Conservation (phyloP, 2,329 filamentous ascomycete genomes). For the Penicillium verrucosum region DNA sequence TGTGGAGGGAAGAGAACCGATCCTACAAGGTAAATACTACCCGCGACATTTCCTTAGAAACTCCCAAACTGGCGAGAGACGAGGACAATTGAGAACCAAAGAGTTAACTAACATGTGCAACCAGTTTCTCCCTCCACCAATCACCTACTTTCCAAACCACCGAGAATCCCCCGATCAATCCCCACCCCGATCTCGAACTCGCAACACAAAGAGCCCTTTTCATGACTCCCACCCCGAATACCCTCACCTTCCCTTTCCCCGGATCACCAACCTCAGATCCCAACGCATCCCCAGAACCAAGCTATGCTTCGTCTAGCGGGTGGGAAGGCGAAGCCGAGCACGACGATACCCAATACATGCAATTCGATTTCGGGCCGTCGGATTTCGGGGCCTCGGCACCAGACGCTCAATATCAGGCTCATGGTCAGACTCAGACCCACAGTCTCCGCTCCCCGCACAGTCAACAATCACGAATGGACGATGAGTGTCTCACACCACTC, state of each 20-base stretch:
- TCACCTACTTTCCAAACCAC: slow-evolving; percentile 3
- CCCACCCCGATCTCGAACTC: neutral
- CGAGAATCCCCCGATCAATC: neutral
- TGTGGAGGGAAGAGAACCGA: neutral
- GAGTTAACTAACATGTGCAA: neutral
- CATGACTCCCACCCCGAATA: slow-evolving; percentile 12
- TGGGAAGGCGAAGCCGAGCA: slow-evolving; percentile 25
- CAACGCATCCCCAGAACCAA: slow-evolving; percentile 23
- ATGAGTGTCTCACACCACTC: slow-evolving; percentile 22
- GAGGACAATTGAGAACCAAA: neutral
- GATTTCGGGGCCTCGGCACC: neutral
- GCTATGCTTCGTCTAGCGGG: slow-evolving; percentile 16
- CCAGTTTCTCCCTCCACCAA: neutral
- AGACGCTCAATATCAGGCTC: neutral
- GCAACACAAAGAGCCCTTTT: slow-evolving; percentile 20
- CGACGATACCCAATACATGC: slow-evolving; percentile 6
- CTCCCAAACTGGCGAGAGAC: neutral
- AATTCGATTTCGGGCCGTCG: neutral
- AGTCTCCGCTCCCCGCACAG: neutral
- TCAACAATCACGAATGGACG: slow-evolving; percentile 1
- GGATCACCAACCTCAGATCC: slow-evolving; percentile 20
- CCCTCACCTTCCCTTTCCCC: slow-evolving; percentile 7
- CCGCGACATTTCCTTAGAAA: no score
- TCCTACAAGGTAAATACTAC: neutral
- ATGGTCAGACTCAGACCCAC: neutral